These are phyloP conservation scores for Solanum piurae DNA, from an alignment of 257 asterid species.

Conservation along the genomic window DNA sequence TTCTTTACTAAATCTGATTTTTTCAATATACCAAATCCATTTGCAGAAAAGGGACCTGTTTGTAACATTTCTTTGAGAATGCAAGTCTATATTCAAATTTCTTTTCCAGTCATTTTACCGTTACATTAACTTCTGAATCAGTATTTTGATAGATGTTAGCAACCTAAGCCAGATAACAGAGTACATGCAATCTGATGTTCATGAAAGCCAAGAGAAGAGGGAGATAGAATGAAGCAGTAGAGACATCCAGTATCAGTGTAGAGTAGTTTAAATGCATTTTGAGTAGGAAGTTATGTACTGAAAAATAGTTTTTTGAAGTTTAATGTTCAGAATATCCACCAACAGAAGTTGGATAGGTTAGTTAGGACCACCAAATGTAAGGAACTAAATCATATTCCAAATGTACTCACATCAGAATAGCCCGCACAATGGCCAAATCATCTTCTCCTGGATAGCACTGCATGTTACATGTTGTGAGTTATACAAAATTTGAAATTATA, in stretches of 20 bases:
- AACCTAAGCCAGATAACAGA: background rate
- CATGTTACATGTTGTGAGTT: constrained; percentile 14
- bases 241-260: background rate
- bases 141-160: background rate
- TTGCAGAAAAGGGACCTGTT: background rate
- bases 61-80: background rate
- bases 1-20: background rate
- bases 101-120: background rate
- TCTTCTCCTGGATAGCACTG: constrained; percentile 99
- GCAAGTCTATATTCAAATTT: background rate
- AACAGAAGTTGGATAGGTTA: background rate
- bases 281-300: background rate
- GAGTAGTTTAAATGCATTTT: background rate
- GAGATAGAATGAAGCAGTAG: background rate
- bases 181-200: background rate
- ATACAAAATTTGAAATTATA: background rate
- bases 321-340: background rate
- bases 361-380: background rate
- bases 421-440: constrained; percentile 84
- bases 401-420: constrained; percentile 73
- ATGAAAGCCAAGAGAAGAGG: background rate
- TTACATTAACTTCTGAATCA: background rate
- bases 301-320: background rate
- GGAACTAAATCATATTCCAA: background rate
- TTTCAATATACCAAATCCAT: background rate